Percentiles rank a stretch among this genome's conserved stretches.
Evolutionary conservation across 176 grass and related monocot genomes (phyloP).

Genomic region (barley (Hordeum vulgare)): MorexV3_pseudomolecules_assembly NC_058524.1:18127900-18128399

Average conservation of each 20-base stretch:
- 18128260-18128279: not conserved
- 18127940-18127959: too few relatives aligned
- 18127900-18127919: too few relatives aligned
- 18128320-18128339: too few relatives aligned
- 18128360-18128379: too few relatives aligned
- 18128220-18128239: not conserved
- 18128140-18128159: not conserved
- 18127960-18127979: too few relatives aligned
- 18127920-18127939: too few relatives aligned
- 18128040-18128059: not conserved
- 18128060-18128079: not conserved
- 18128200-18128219: not conserved
- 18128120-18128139: not conserved
- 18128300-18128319: not conserved
- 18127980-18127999: too few relatives aligned
- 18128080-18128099: not conserved
- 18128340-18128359: too few relatives aligned
- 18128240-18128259: constrained; percentile 8
- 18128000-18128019: too few relatives aligned
- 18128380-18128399: too few relatives aligned
- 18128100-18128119: not conserved
- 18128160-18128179: not conserved
- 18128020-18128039: too few relatives aligned
- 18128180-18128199: not conserved
- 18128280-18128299: not conserved